Conservation (phyloP, 2,329 filamentous ascomycete species). For the Stenocarpella maydis region DNA sequence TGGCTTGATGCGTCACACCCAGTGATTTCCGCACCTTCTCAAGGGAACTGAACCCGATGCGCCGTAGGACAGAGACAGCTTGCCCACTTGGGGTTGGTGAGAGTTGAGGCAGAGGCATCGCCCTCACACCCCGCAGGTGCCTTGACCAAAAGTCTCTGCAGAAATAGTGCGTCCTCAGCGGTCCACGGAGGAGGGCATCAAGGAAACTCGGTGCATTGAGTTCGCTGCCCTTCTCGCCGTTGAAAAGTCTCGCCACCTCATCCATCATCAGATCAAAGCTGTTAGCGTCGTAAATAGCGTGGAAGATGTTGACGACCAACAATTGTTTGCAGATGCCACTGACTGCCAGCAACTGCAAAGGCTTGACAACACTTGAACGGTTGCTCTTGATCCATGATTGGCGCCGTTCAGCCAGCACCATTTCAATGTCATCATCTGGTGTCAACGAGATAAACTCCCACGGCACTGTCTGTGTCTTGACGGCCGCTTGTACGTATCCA, state of each 20-base stretch:
- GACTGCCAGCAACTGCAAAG: slow-evolving; percentile 60
- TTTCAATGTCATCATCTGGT: slow-evolving; percentile 43
- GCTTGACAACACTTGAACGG: slow-evolving; percentile 54
- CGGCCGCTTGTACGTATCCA: slow-evolving; percentile 78
- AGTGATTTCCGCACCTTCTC: slow-evolving; percentile 64
- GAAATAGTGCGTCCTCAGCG: slow-evolving; percentile 58
- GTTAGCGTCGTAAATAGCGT: slow-evolving; percentile 86
- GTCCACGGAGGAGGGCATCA: slow-evolving; percentile 73
- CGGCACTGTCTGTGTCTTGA: slow-evolving; percentile 51
- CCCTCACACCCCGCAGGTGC: slow-evolving; percentile 54
- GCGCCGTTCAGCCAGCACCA: slow-evolving; percentile 47
- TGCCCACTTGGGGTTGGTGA: slow-evolving; percentile 15
- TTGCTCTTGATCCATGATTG: slow-evolving; percentile 64
- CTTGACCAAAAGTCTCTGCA: slow-evolving; percentile 72
- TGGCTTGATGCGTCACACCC: slow-evolving; percentile 79
- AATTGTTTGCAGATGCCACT: slow-evolving; percentile 40
- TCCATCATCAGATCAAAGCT: slow-evolving; percentile 75
- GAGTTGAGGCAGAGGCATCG: slow-evolving; percentile 38
- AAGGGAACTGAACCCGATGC: slow-evolving; percentile 53
- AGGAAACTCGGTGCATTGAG: slow-evolving; percentile 64
- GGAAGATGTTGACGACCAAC: slow-evolving; percentile 77
- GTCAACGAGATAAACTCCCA: slow-evolving; percentile 53
- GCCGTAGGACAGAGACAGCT: slow-evolving; percentile 40
- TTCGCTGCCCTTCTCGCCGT: slow-evolving; percentile 32
- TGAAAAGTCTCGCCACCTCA: slow-evolving; percentile 53